A percentile compares a stretch with the other conserved stretches of the same genome.
These are phyloP conservation scores for Cicer pinnatifidum DNA, from an alignment of 306 rosid species.

Conservation along the genomic window DNA sequence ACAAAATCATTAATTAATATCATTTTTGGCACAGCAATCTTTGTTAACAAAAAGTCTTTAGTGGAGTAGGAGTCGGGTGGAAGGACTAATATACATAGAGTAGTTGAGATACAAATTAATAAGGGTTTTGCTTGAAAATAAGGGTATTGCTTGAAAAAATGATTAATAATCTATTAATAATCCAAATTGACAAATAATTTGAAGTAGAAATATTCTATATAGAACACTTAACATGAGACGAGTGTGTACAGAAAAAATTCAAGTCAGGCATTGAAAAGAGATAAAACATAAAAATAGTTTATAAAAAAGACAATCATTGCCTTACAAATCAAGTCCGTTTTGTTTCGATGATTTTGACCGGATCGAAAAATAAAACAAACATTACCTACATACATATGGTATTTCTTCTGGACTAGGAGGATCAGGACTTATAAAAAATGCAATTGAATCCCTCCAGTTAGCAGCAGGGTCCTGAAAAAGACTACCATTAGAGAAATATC, in stretches of 20 bases:
- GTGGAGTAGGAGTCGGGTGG: background rate
- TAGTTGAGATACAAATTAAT: background rate
- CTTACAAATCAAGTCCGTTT: background rate
- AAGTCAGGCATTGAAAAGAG: background rate
- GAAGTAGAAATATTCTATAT: background rate
- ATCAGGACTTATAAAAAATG: conserved; percentile 30
- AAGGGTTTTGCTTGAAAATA: background rate
- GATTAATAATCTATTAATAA: background rate
- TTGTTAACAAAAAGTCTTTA: background rate
- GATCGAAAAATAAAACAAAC: background rate
- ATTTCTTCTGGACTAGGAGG: conserved; percentile 33
- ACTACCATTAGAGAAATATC: conserved; percentile 34
- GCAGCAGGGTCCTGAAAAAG: conserved; percentile 20
- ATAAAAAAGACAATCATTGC: background rate
- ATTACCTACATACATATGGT: conserved; percentile 38
- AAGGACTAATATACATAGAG: background rate
- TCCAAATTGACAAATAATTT: background rate
- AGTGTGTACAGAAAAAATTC: too few species aligned
- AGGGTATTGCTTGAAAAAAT: background rate
- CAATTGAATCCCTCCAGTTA: conserved; percentile 39
- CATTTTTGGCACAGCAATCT: background rate
- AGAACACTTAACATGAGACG: too few species aligned
- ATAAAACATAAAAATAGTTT: too few species aligned
- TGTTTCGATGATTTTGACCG: too few species aligned
- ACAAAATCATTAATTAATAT: too few species aligned